A percentile compares a stretch with the other conserved stretches of the same genome.
Conservation (phyloP, 768 basidiomycete species). For the Amanita exitialis region DNA sequence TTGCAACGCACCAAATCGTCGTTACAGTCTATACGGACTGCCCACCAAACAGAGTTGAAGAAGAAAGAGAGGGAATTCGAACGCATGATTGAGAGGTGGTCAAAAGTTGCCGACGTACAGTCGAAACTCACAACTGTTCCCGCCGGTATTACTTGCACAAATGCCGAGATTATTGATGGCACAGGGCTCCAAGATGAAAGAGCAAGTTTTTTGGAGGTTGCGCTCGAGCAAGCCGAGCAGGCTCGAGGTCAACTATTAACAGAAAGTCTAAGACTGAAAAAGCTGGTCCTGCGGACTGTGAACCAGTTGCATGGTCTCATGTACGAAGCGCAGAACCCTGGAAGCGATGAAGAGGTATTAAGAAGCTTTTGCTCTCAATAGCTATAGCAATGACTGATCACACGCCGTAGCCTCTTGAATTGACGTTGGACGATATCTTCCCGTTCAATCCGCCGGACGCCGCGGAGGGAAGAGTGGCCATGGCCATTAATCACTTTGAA, state of each 20-base stretch:
- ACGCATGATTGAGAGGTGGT: slow-evolving; percentile 64
- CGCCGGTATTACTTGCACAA: slow-evolving; percentile 46
- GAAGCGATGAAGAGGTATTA: slow-evolving; percentile 1
- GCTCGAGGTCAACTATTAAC: slow-evolving; percentile 49
- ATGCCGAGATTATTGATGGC: slow-evolving; percentile 36
- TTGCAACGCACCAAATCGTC: slow-evolving; percentile 64
- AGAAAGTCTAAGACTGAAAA: slow-evolving; percentile 55
- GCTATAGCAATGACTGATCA: not conserved
- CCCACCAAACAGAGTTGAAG: slow-evolving; percentile 64
- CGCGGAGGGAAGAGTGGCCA: not conserved
- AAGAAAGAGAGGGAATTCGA: slow-evolving; percentile 78
- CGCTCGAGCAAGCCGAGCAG: slow-evolving; percentile 65
- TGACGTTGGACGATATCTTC: slow-evolving; percentile 3
- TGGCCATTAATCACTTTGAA: slow-evolving; percentile 4
- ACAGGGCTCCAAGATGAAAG: slow-evolving; percentile 37
- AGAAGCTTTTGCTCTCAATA: slow-evolving; percentile 9
- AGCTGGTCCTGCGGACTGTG: slow-evolving; percentile 47
- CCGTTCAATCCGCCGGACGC: slow-evolving; percentile 6
- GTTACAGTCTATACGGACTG: slow-evolving; percentile 58
- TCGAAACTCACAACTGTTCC: slow-evolving; percentile 38
- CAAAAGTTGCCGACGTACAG: slow-evolving; percentile 60
- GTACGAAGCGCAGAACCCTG: slow-evolving; percentile 15
- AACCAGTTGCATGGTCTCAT: slow-evolving; percentile 55
- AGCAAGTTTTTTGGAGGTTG: slow-evolving; percentile 25
- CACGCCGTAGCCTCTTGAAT: not conserved